phyloP scores from a whole-genome alignment of 2,329 filamentous ascomycete species.

The Hypoxylon sp. region DNA sequence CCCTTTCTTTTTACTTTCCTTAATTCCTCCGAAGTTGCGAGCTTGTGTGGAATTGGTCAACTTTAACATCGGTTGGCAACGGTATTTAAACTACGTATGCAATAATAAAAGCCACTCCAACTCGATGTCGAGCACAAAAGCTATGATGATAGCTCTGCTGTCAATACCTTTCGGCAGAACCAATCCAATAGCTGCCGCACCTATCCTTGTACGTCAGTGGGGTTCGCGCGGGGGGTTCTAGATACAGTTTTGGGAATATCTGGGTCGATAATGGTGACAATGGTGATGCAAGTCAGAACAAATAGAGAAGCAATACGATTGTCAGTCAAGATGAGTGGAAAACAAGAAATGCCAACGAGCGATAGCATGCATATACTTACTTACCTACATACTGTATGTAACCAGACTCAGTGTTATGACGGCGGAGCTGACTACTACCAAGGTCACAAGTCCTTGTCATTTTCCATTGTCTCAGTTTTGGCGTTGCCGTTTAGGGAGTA shows the following conservation, averaged over 20 bases:
- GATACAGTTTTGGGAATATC: conserved; percentile 4
- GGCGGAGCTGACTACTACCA: too few relatives aligned
- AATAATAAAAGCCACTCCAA: too few relatives aligned
- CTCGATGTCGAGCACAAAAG: too few relatives aligned
- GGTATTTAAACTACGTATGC: too few relatives aligned
- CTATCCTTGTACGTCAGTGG: conserved; percentile 17
- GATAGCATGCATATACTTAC: too few relatives aligned
- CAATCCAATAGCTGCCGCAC: too few relatives aligned
- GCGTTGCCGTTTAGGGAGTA: too few relatives aligned
- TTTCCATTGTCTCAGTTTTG: conserved; percentile 11
- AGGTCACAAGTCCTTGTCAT: conserved; percentile 14
- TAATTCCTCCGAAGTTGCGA: too few relatives aligned
- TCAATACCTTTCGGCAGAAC: too few relatives aligned
- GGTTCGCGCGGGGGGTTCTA: conserved; percentile 13
- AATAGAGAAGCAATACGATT: background rate
- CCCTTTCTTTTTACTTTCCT: background rate
- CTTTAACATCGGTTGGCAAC: background rate
- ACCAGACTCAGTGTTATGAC: too few relatives aligned
- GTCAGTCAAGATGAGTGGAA: conserved; percentile 1
- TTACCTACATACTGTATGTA: too few relatives aligned
- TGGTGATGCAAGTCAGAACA: conserved; percentile 10
- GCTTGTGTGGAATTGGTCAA: background rate
- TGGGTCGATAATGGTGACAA: background rate
- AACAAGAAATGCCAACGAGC: too few relatives aligned
- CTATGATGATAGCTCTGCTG: background rate